These are phyloP conservation scores for Neonectria hederae DNA, from an alignment of 2,329 filamentous ascomycete species.

Conservation along the genomic window DNA sequence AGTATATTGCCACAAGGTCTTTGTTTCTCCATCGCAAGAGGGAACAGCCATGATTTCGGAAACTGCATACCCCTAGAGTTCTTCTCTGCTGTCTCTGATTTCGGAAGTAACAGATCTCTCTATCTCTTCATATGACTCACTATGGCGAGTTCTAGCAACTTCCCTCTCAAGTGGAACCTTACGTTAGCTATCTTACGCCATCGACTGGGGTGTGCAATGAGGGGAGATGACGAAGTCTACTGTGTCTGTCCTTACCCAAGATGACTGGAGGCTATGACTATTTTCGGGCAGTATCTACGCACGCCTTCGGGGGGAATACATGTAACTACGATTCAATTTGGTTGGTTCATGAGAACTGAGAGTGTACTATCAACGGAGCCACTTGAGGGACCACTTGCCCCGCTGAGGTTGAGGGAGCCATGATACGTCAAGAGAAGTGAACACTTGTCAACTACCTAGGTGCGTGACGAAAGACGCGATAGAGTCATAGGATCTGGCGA, in stretches of 20 bases:
- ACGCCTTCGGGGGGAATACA: constrained; percentile 2
- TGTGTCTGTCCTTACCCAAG: constrained; percentile 1
- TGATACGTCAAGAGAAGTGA: constrained; percentile 2
- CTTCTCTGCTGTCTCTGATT: neutral
- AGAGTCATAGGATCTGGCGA: constrained; percentile 18
- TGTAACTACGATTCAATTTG: neutral
- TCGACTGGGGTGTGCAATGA: neutral
- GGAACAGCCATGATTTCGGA: neutral
- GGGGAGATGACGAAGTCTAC: neutral
- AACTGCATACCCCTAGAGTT: neutral
- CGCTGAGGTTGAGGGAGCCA: neutral
- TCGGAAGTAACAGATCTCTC: neutral
- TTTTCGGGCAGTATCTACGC: neutral
- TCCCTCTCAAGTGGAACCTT: neutral
- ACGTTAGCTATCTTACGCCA: constrained; percentile 8
- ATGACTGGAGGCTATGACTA: neutral
- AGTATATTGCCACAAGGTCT: too few relatives aligned
- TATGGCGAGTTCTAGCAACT: neutral
- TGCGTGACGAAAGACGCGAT: neutral
- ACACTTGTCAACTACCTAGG: constrained; percentile 26
- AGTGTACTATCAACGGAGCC: neutral
- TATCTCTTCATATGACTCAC: constrained; percentile 6
- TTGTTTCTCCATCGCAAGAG: neutral
- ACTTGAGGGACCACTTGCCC: neutral
- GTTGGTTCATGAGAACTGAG: neutral